These are phyloP conservation scores for Waitea zeae DNA, from an alignment of 1,284 basidiomycete species.

Conservation along the genomic window DNA sequence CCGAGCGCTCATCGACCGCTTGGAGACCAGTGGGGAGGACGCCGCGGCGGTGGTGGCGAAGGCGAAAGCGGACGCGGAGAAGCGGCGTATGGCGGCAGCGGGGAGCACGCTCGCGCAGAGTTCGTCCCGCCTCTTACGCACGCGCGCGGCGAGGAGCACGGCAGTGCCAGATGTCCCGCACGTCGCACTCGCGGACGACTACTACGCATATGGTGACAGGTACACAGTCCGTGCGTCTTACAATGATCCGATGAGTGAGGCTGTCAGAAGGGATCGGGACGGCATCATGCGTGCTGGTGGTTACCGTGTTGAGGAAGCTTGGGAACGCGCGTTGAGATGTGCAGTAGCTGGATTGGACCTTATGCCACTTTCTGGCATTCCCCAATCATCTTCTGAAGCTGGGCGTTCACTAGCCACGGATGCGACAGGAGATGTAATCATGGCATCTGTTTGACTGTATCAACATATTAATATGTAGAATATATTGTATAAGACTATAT, in stretches of 20 bases:
- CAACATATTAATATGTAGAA: background rate
- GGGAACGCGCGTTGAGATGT: slow-evolving; percentile 68
- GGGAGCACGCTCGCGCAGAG: slow-evolving; percentile 25
- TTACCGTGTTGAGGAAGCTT: slow-evolving; percentile 67
- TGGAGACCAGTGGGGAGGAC: slow-evolving; percentile 59
- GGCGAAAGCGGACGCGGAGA: slow-evolving; percentile 41
- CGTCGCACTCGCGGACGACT: slow-evolving; percentile 56
- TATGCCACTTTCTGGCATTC: slow-evolving; percentile 16
- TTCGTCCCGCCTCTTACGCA: slow-evolving; percentile 32
- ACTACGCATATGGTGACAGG: slow-evolving; percentile 58
- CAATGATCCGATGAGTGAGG: slow-evolving; percentile 56
- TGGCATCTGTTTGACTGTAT: too few relatives aligned
- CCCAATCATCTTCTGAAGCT: too few relatives aligned
- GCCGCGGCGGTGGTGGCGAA: slow-evolving; percentile 48
- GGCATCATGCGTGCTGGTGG: slow-evolving; percentile 77
- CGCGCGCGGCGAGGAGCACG: slow-evolving; percentile 37
- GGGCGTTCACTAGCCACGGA: background rate
- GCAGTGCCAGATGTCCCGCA: slow-evolving; percentile 60
- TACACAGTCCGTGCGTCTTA: slow-evolving; percentile 34
- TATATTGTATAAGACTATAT: background rate
- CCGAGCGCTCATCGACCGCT: slow-evolving; percentile 62
- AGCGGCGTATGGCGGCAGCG: slow-evolving; percentile 38
- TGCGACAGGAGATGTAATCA: background rate
- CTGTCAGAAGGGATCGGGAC: slow-evolving; percentile 57
- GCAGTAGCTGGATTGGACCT: slow-evolving; percentile 66